Evolutionary conservation across 768 basidiomycete genomes (phyloP).

Genomic region (Mycena sanguinolenta): DNA sequence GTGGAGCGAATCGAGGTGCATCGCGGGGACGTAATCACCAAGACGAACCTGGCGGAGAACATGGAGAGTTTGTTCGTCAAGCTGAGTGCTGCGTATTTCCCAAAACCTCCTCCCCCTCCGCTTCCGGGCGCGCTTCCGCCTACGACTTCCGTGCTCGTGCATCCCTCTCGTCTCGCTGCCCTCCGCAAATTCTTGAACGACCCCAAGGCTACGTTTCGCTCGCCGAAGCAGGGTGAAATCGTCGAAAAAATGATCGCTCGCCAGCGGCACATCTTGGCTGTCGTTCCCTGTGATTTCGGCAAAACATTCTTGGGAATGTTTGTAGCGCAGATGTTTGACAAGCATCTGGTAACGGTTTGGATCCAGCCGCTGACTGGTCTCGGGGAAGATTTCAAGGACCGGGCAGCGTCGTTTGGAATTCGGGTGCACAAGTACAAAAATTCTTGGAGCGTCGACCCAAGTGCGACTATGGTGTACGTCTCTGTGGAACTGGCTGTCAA

Average conservation of each 20-base stretch:
- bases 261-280: not conserved
- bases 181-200: slow-evolving; percentile 1
- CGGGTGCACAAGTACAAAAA: not conserved
- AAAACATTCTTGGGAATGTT: slow-evolving; percentile 13
- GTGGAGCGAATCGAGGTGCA: not conserved
- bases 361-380: slow-evolving; percentile 16
- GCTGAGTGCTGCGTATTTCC: not conserved
- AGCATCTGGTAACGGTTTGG: not conserved
- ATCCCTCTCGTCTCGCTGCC: not conserved
- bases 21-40: too few species aligned
- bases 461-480: too few species aligned
- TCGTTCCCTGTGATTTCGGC: slow-evolving; percentile 14
- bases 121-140: not conserved
- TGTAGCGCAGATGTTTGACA: not conserved
- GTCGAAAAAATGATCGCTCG: not conserved
- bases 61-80: not conserved
- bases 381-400: not conserved
- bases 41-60: too few species aligned
- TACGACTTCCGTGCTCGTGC: not conserved
- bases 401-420: too few species aligned
- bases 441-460: too few species aligned
- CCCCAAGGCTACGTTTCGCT: not conserved
- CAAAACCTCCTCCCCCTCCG: not conserved
- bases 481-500: too few species aligned
- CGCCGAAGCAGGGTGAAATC: slow-evolving; percentile 9